These are phyloP conservation scores for Ogataea dorogensis DNA, from an alignment of 805 yeast species.

Conservation along the genomic window DNA sequence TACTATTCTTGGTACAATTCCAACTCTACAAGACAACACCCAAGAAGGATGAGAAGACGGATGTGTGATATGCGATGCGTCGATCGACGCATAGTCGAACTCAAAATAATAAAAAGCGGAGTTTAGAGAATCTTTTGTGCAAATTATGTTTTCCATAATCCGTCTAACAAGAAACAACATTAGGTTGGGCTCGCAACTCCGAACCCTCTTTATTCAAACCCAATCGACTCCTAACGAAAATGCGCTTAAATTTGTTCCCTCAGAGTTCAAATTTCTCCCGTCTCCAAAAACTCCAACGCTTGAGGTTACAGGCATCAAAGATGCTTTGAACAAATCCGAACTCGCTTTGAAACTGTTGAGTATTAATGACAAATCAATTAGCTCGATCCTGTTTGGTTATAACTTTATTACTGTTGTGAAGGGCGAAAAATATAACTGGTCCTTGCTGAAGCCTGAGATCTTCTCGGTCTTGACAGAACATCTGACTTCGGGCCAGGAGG, in stretches of 20 bases:
- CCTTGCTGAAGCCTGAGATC: conserved; percentile 63
- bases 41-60: neutral
- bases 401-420: conserved; percentile 85
- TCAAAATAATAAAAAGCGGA: conserved; percentile 45
- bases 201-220: conserved; percentile 67
- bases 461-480: conserved; percentile 57
- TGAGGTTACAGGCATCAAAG: conserved; percentile 73
- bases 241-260: conserved; percentile 82
- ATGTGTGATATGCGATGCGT: conserved; percentile 4
- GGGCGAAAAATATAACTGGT: conserved; percentile 43
- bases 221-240: conserved; percentile 83
- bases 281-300: conserved; percentile 53
- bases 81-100: conserved; percentile 53
- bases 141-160: conserved; percentile 2
- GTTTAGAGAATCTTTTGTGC: conserved; percentile 46
- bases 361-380: conserved; percentile 63
- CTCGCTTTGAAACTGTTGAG: conserved; percentile 72
- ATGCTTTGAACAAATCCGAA: conserved; percentile 67
- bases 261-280: conserved; percentile 59
- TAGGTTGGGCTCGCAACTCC: conserved; percentile 10
- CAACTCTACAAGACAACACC: conserved; percentile 13
- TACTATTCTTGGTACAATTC: conserved; percentile 30
- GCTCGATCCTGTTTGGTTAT: conserved; percentile 74
- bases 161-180: conserved; percentile 35
- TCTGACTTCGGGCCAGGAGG: conserved; percentile 54